Conservation (phyloP, 768 basidiomycete species). For the Pisolithus sp. region DNA sequence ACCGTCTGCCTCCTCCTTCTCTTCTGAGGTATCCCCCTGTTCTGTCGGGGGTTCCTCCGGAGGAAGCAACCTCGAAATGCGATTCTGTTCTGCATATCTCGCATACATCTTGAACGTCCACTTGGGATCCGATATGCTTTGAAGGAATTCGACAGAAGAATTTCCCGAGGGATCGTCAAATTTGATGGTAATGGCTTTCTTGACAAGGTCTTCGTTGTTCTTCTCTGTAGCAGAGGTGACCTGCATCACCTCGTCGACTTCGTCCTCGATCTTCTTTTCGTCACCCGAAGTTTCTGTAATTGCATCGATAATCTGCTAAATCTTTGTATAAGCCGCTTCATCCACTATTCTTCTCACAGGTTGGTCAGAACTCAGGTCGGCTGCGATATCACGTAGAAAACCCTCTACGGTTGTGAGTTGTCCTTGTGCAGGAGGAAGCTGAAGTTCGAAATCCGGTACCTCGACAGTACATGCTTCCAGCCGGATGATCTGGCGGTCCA, state of each 20-base stretch:
- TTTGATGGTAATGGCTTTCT: conserved; percentile 71
- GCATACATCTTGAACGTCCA: conserved; percentile 85
- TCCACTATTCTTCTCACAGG: conserved; percentile 78
- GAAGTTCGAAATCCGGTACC: conserved; percentile 86
- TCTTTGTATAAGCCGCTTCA: conserved; percentile 61
- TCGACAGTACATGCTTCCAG: conserved; percentile 73
- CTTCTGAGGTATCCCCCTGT: neutral
- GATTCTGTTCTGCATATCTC: conserved; percentile 75
- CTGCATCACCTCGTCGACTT: conserved; percentile 22
- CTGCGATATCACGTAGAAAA: conserved; percentile 71
- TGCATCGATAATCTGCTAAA: conserved; percentile 66
- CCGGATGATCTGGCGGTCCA: conserved; percentile 91
- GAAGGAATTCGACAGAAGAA: conserved; percentile 91
- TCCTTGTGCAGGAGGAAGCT: too few relatives aligned
- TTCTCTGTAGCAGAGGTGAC: conserved; percentile 25
- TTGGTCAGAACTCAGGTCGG: conserved; percentile 78
- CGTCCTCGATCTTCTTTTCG: conserved; percentile 43
- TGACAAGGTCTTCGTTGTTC: conserved; percentile 48
- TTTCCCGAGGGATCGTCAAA: conserved; percentile 94
- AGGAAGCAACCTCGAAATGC: conserved; percentile 64
- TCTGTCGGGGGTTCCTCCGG: conserved; percentile 34
- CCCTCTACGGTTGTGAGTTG: conserved; percentile 96
- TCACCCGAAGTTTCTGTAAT: conserved; percentile 61
- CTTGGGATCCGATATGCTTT: conserved; percentile 82
- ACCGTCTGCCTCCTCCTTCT: conserved; percentile 5